A percentile compares a stretch with the other conserved stretches of the same genome.
Conservation (phyloP, 768 basidiomycete species). For the Kwoniella sp. region DNA sequence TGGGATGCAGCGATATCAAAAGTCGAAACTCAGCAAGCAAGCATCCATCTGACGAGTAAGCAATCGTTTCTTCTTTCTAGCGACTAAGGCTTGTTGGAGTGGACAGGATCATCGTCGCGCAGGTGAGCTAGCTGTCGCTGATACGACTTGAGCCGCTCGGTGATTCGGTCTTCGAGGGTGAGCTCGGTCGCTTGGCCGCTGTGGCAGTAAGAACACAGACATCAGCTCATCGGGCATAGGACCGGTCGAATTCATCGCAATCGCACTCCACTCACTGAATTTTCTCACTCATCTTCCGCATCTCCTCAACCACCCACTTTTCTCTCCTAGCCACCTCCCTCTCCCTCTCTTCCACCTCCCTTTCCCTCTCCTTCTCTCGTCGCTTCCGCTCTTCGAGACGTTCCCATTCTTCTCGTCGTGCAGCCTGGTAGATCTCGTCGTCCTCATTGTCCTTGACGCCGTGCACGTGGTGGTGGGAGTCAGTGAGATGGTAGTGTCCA, state of each 20-base stretch:
- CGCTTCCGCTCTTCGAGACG: conserved; percentile 30
- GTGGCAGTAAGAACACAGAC: neutral
- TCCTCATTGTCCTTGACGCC: conserved; percentile 4
- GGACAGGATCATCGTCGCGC: neutral
- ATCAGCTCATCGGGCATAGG: too few relatives aligned
- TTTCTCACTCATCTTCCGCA: conserved; percentile 48
- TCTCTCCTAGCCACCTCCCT: conserved; percentile 41
- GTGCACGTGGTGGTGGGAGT: conserved; percentile 6
- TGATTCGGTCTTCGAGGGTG: conserved; percentile 48
- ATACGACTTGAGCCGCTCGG: conserved; percentile 47
- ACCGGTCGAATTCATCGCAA: neutral
- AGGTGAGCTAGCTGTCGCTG: conserved; percentile 35
- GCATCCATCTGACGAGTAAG: neutral
- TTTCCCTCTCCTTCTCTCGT: conserved; percentile 34
- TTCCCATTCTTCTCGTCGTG: conserved; percentile 34
- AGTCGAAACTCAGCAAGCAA: too few relatives aligned
- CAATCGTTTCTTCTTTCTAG: neutral
- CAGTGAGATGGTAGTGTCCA: conserved; percentile 8
- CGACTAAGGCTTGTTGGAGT: neutral
- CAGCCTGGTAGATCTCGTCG: conserved; percentile 6
- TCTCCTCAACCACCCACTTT: conserved; percentile 50
- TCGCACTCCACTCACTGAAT: conserved; percentile 34
- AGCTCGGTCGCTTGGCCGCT: conserved; percentile 47
- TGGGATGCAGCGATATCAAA: too few relatives aligned
- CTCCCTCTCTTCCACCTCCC: conserved; percentile 46